These are phyloP conservation scores for Colletotrichum spaethianum DNA, from an alignment of 2,329 filamentous ascomycete genomes.

Conservation along the genomic window DNA sequence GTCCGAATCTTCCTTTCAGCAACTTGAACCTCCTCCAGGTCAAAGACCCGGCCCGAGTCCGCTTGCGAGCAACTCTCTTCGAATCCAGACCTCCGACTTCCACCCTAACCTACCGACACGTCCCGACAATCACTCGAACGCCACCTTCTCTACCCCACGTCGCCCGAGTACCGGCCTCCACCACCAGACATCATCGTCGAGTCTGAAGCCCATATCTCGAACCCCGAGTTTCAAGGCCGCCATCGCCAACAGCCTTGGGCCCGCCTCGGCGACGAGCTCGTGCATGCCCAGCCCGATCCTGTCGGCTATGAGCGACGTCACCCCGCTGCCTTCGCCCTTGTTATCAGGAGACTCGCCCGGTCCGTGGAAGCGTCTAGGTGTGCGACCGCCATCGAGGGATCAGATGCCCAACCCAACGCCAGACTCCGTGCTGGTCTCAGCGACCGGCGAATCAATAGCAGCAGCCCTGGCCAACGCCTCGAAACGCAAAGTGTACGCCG, in stretches of 20 bases:
- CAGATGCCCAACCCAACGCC: conserved; percentile 53
- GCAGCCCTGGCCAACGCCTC: conserved; percentile 65
- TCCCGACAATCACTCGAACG: conserved; percentile 50
- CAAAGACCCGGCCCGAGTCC: conserved; percentile 32
- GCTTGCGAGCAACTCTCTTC: conserved; percentile 47
- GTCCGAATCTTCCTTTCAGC: conserved; percentile 43
- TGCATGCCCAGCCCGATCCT: conserved; percentile 81
- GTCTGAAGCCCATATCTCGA: conserved; percentile 67
- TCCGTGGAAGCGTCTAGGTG: conserved; percentile 72
- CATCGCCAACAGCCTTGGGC: conserved; percentile 63
- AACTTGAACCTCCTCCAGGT: conserved; percentile 32
- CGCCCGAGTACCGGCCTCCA: conserved; percentile 47
- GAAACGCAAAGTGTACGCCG: conserved; percentile 72
- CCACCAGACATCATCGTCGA: conserved; percentile 60
- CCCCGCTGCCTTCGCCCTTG: conserved; percentile 83
- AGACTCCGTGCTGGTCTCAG: conserved; percentile 64
- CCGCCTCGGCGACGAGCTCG: conserved; percentile 73
- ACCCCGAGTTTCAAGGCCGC: conserved; percentile 75
- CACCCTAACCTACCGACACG: conserved; percentile 45
- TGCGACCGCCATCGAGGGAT: conserved; percentile 64
- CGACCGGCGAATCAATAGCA: conserved; percentile 67
- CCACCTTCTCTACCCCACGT: conserved; percentile 49
- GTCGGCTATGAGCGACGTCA: conserved; percentile 82
- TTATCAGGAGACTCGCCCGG: conserved; percentile 76
- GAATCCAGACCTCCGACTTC: conserved; percentile 55